Percentiles rank a stretch among this genome's conserved stretches.
These are phyloP conservation scores for Citrullus colocynthis DNA, from an alignment of 306 rosid species.

Conservation along the genomic window DNA sequence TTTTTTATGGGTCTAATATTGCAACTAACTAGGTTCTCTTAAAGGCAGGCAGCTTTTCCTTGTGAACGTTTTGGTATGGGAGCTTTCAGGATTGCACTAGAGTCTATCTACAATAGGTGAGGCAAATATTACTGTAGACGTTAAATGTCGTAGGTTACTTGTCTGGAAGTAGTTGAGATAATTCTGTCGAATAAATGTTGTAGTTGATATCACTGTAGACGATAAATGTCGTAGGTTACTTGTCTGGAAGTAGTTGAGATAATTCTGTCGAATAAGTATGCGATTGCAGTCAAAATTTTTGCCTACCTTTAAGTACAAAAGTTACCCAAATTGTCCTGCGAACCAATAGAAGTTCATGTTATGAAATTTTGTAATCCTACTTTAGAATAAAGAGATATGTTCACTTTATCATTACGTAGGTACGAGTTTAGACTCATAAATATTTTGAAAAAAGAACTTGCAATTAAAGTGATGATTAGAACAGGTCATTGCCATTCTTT, in stretches of 20 bases:
- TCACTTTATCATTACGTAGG: neutral
- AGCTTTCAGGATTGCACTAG: constrained; percentile 89
- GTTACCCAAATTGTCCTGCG: neutral
- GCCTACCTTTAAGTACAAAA: neutral
- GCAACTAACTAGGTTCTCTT: constrained; percentile 32
- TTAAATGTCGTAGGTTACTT: neutral
- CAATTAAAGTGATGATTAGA: neutral
- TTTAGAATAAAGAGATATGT: neutral
- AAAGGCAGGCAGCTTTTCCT: constrained; percentile 85
- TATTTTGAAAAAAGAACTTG: neutral
- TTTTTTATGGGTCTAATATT: neutral
- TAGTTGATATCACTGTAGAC: neutral
- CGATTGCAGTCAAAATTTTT: neutral
- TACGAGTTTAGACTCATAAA: neutral
- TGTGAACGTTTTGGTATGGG: constrained; percentile 92
- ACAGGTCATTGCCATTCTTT: neutral
- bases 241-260: neutral
- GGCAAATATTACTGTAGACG: constrained; percentile 11
- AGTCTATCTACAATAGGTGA: constrained; percentile 75
- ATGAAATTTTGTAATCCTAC: neutral
- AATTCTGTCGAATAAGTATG: neutral
- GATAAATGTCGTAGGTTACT: neutral
- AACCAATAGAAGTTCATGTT: neutral
- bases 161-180: neutral
- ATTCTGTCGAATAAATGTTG: no score